phyloP scores from a whole-genome alignment of 345 rosid genomes.

The Stellera chamaejasme region DNA sequence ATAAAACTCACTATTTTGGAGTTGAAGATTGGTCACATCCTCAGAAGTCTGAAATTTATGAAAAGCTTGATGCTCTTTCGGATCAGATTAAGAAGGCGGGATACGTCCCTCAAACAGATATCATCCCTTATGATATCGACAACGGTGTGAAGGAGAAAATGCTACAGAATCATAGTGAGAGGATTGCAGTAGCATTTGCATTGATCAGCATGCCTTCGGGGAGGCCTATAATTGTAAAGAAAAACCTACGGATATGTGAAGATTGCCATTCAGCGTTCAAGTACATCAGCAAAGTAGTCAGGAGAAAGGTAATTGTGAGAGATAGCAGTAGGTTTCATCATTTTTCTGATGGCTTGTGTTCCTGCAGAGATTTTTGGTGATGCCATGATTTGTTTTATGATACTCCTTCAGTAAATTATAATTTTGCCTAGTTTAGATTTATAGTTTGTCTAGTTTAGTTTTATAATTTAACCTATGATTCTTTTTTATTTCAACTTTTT shows the following conservation, averaged over 20 bases:
- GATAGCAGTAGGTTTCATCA: slow-evolving; percentile 32
- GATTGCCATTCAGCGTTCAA: slow-evolving; percentile 31
- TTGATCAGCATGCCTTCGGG: slow-evolving; percentile 23
- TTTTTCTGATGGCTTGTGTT: slow-evolving; percentile 26
- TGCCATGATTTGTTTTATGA: neutral
- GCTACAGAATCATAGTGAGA: slow-evolving; percentile 29
- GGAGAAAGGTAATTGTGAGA: slow-evolving; percentile 24
- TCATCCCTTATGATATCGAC: slow-evolving; percentile 23
- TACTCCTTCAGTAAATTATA: no score
- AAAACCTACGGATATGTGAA: slow-evolving; percentile 27
- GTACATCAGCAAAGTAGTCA: slow-evolving; percentile 18
- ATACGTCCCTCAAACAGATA: slow-evolving; percentile 22
- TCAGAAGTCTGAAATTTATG: slow-evolving; percentile 20
- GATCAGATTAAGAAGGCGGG: slow-evolving; percentile 25
- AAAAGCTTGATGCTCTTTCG: slow-evolving; percentile 19
- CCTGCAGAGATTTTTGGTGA: slow-evolving; percentile 34
- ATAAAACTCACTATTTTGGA: slow-evolving; percentile 26
- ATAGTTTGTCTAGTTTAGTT: no score
- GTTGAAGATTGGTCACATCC: slow-evolving; percentile 28
- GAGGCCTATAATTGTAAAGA: slow-evolving; percentile 28
- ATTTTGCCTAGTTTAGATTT: no score
- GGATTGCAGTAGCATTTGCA: slow-evolving; percentile 31
- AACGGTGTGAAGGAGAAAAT: slow-evolving; percentile 25
- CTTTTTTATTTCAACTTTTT: no score
- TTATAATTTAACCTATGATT: no score